Conservation (phyloP, 169 alveolate species). For the Eimeria tenella region DNA sequence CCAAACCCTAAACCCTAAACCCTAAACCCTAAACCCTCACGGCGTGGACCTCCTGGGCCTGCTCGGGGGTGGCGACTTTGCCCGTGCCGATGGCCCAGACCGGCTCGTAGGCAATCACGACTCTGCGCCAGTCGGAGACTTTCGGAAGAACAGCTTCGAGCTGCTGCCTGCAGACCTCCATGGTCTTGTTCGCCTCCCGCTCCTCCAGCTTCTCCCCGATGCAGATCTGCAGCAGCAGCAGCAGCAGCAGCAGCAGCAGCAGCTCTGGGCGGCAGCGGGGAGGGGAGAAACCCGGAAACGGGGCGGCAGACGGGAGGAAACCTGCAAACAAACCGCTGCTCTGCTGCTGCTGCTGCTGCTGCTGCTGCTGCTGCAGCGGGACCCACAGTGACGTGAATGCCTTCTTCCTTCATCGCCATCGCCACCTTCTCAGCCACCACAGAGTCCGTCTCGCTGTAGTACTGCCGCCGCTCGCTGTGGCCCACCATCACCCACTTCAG, state of each 20-base stretch:
- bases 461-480: constrained; percentile 98
- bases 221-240: constrained; percentile 87
- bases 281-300: neutral
- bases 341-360: no score
- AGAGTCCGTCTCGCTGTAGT: constrained; percentile 96
- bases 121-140: constrained; percentile 91
- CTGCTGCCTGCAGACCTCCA: constrained; percentile 94
- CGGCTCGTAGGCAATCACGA: constrained; percentile 99
- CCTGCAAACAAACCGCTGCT: neutral
- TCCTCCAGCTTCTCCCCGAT: constrained; percentile 97
- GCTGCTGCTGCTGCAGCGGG: no score
- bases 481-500: constrained; percentile 97
- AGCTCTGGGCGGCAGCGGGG: neutral
- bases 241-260: constrained; percentile 35
- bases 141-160: constrained; percentile 86
- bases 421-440: constrained; percentile 96
- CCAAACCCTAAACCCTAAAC: no score
- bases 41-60: constrained; percentile 97
- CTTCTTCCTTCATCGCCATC: constrained; percentile 83
- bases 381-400: constrained; percentile 33
- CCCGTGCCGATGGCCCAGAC: constrained; percentile 99
- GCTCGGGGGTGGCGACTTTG: constrained; percentile 96
- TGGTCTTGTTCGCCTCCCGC: constrained; percentile 95
- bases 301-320: neutral
- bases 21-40: constrained; percentile 76